Conservation (phyloP, 805 yeast genomes). For the Wickerhamiella azyma region DNA sequence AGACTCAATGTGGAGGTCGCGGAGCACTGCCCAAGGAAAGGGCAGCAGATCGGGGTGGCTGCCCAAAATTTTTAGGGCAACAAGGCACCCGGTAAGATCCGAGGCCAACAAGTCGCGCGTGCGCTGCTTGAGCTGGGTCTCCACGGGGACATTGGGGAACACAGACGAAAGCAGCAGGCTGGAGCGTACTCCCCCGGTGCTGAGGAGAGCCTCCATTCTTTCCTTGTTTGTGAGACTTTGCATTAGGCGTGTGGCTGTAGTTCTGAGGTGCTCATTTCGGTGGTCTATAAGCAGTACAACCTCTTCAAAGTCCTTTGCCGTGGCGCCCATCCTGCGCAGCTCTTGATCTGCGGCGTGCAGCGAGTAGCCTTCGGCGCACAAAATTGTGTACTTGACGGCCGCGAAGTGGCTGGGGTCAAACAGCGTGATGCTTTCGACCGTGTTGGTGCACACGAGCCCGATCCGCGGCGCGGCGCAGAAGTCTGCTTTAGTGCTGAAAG, state of each 20-base stretch:
- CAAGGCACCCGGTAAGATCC: constrained; percentile 1
- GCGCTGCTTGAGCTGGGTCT: constrained; percentile 4
- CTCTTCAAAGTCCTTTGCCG: constrained; percentile 6
- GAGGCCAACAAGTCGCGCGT: not conserved
- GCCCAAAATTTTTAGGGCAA: constrained; percentile 3
- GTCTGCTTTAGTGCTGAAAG: not conserved
- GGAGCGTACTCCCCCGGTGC: constrained; percentile 3
- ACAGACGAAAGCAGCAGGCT: constrained; percentile 6
- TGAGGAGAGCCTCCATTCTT: constrained; percentile 1
- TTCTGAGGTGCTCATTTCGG: not conserved
- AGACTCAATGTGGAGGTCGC: not conserved
- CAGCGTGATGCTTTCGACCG: not conserved
- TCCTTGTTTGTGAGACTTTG: constrained; percentile 1
- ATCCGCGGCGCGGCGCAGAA: not conserved
- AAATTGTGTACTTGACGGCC: constrained; percentile 1
- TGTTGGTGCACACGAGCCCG: not conserved
- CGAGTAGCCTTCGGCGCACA: not conserved
- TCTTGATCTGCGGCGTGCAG: not conserved
- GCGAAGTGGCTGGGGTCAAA: not conserved
- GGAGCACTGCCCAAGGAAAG: constrained; percentile 1
- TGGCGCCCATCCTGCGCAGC: not conserved
- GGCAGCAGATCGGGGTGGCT: constrained; percentile 4
- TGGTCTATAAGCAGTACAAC: not conserved
- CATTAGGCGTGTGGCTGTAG: not conserved
- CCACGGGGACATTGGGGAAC: constrained; percentile 9